Evolutionary conservation across 768 basidiomycete genomes (phyloP).

Genomic region (Suillus subaureus): DNA sequence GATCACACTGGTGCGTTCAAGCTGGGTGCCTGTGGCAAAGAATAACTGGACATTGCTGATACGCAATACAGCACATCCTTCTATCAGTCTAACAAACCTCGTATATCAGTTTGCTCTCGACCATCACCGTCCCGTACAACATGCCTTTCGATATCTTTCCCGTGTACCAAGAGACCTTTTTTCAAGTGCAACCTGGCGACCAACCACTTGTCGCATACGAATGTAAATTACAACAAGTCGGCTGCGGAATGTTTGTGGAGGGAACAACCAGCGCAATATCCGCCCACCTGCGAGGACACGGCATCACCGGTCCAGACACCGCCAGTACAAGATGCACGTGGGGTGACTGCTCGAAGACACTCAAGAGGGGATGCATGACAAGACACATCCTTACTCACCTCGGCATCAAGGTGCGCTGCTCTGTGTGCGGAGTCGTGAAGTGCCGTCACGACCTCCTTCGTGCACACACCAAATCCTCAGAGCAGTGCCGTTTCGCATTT

Average conservation of each 20-base stretch:
- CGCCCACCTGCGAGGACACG: slow-evolving; percentile 13
- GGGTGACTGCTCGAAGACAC: background rate
- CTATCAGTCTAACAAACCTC: too few relatives aligned
- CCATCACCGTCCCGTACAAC: background rate
- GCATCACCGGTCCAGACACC: background rate
- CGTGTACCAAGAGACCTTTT: background rate
- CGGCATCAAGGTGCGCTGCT: background rate
- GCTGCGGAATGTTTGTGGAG: background rate
- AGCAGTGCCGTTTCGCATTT: background rate
- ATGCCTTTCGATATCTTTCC: background rate
- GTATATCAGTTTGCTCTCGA: too few relatives aligned
- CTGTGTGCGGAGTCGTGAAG: background rate
- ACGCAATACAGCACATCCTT: background rate
- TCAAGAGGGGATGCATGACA: slow-evolving; percentile 2
- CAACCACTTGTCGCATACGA: background rate
- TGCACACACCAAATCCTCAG: background rate
- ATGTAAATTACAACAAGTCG: background rate
- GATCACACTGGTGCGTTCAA: background rate
- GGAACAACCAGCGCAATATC: background rate
- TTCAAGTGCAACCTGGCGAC: background rate
- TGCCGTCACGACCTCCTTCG: background rate
- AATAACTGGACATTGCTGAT: background rate
- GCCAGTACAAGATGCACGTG: slow-evolving; percentile 3
- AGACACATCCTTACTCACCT: slow-evolving; percentile 10
- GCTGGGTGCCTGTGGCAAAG: background rate